phyloP scores from a whole-genome alignment of 73 alveolate species.

The Tetrahymena elliotti region DNA sequence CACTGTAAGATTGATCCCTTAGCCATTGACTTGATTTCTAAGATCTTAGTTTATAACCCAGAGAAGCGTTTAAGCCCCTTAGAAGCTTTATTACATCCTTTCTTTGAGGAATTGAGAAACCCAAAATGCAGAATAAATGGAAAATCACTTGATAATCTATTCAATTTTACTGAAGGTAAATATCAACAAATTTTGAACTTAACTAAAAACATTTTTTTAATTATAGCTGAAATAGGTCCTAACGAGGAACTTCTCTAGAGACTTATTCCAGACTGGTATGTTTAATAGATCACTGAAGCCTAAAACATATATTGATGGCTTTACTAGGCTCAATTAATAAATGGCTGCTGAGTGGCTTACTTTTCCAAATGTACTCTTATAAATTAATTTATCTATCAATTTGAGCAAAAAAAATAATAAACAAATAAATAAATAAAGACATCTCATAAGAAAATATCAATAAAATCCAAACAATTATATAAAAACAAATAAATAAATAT shows the following conservation, averaged over 20 bases:
- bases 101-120: constrained; percentile 73
- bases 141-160: constrained; percentile 2
- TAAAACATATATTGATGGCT: not conserved
- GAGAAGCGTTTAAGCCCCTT: constrained; percentile 51
- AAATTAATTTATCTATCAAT: too few species aligned
- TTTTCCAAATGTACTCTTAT: not conserved
- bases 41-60: constrained; percentile 63
- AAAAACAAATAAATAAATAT: not conserved
- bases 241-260: not conserved
- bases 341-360: too few species aligned
- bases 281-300: not conserved
- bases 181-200: not conserved
- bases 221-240: not conserved
- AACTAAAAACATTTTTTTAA: not conserved
- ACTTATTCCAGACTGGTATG: constrained; percentile 40
- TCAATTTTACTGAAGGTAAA: constrained; percentile 27
- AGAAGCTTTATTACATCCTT: constrained; percentile 60
- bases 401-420: too few species aligned
- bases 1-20: constrained; percentile 38
- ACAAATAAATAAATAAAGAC: too few species aligned
- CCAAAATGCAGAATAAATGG: not conserved
- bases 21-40: constrained; percentile 57
- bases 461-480: not conserved
- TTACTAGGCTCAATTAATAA: not conserved
- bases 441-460: too few species aligned